Conservation (phyloP, 2,329 filamentous ascomycete genomes). For the Biscogniauxia marginata region DNA sequence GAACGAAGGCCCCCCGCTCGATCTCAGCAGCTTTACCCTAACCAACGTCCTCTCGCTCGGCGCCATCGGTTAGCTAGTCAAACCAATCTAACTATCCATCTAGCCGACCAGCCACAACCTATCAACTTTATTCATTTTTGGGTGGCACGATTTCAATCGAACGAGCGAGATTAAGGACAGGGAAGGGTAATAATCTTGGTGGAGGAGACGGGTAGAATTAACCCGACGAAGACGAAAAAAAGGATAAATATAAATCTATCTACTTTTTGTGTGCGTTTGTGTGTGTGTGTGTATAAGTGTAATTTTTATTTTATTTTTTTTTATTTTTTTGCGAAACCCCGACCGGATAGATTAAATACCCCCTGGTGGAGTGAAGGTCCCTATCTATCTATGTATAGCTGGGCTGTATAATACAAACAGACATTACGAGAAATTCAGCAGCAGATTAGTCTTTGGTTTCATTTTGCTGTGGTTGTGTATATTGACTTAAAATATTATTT, state of each 20-base stretch:
- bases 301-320: background rate
- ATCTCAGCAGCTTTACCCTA: constrained; percentile 25
- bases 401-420: constrained; percentile 7
- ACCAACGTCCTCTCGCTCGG: constrained; percentile 28
- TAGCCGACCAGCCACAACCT: background rate
- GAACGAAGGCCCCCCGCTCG: constrained; percentile 27
- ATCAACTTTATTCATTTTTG: background rate
- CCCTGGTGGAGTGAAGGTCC: constrained; percentile 9
- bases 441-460: background rate
- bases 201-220: too few species aligned
- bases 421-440: background rate
- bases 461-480: background rate
- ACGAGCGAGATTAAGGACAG: background rate
- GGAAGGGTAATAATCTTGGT: too few species aligned
- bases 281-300: too few species aligned
- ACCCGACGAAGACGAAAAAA: too few species aligned
- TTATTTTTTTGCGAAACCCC: background rate
- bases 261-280: too few species aligned
- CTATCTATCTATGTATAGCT: constrained; percentile 4
- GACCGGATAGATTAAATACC: background rate
- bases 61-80: constrained; percentile 9
- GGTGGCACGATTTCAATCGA: background rate
- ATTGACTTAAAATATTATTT: too few species aligned
- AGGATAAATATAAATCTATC: too few species aligned
- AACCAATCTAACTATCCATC: too few species aligned